Conservation (phyloP, 2,329 filamentous ascomycete species). For the Alternaria incomplexa region DNA sequence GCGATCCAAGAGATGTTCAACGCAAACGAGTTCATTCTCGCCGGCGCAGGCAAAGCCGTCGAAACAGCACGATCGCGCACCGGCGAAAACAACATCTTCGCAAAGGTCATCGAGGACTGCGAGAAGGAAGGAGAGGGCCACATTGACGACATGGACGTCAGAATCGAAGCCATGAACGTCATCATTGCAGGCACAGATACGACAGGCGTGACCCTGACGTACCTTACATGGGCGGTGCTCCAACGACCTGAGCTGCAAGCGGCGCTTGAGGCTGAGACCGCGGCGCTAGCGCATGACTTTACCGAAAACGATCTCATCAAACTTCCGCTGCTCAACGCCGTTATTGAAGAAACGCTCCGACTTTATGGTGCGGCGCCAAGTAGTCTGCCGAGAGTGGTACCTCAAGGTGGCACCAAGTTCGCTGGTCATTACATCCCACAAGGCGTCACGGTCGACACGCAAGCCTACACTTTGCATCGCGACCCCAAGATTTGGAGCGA, state of each 20-base stretch:
- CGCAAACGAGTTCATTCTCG: slow-evolving; percentile 40
- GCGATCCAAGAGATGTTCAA: slow-evolving; percentile 45
- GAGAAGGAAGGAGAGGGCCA: slow-evolving; percentile 37
- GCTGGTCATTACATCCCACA: slow-evolving; percentile 45
- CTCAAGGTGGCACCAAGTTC: slow-evolving; percentile 43
- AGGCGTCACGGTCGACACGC: slow-evolving; percentile 48
- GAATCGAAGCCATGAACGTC: slow-evolving; percentile 41
- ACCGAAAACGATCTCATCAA: slow-evolving; percentile 40
- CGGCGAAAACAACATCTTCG: slow-evolving; percentile 42
- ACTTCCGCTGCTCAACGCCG: slow-evolving; percentile 44
- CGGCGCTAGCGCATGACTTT: slow-evolving; percentile 21
- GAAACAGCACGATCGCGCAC: slow-evolving; percentile 37
- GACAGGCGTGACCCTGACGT: slow-evolving; percentile 42
- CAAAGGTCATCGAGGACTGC: slow-evolving; percentile 41
- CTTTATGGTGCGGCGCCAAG: slow-evolving; percentile 46
- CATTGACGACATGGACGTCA: slow-evolving; percentile 42
- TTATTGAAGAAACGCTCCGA: slow-evolving; percentile 51
- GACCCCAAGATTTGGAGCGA: slow-evolving; percentile 39
- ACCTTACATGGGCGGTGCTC: slow-evolving; percentile 43
- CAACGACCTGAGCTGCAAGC: slow-evolving; percentile 27
- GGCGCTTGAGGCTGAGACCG: slow-evolving; percentile 31
- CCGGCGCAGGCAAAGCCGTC: slow-evolving; percentile 39
- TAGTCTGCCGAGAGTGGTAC: slow-evolving; percentile 46
- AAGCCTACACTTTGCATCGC: slow-evolving; percentile 50
- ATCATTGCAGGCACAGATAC: slow-evolving; percentile 48